Base-by-base conservation (phyloP, 495 filamentous ascomycete genomes). In the Staphylotrichum longicolle region DNA sequence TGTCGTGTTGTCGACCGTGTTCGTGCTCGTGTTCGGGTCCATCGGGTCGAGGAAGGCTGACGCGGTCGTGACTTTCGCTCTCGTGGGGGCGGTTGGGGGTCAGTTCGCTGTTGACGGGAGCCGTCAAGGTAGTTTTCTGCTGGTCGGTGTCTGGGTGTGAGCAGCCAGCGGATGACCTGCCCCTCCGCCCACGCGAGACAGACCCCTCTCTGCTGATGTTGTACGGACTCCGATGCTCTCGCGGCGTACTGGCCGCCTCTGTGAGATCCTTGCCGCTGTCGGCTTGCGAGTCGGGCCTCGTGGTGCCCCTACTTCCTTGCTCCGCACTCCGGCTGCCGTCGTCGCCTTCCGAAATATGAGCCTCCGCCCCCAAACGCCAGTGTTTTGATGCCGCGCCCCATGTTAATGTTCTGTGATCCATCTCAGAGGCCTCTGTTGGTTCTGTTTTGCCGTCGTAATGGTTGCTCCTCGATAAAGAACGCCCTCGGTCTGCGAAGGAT, bases 241-340 rank as follows among this genome's bases (percentile, higher is more conserved):
- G 44, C 12, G 57, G 62, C 0, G 57, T 57, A 20, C 57, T 60
- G 20, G 47, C 54, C 44, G 33, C 6, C 35, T 63, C 63, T 14
- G 62, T 65, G 10, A 65, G 35, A 30, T 70, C 67, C 58, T 70
- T 66, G 9, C 64, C 61, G 46, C 64, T 64, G 50, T 67, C 66
- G 7, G 56, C 58, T 8, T 33, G 57, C 3, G 62, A 61, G 27
- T 35, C 58, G 34, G 63, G 63, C 57, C 39, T 58, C 59, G 58
- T 55, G 15, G 51, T 54, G 37, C 52, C 60, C 52, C 45, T 14
- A 3, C 32, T 30, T 8, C 39, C 58, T 11, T 39, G 39, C 3
- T 27, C 14, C 27, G 9, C 1, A 0, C 14, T n/a, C 44, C 27
- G 0, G 12, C 37, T 49, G 20, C 34, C n/a, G 9, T 30, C 39